Base-by-base conservation (phyloP, 2,329 filamentous ascomycete genomes). In the Colletotrichum nymphaeae region DNA sequence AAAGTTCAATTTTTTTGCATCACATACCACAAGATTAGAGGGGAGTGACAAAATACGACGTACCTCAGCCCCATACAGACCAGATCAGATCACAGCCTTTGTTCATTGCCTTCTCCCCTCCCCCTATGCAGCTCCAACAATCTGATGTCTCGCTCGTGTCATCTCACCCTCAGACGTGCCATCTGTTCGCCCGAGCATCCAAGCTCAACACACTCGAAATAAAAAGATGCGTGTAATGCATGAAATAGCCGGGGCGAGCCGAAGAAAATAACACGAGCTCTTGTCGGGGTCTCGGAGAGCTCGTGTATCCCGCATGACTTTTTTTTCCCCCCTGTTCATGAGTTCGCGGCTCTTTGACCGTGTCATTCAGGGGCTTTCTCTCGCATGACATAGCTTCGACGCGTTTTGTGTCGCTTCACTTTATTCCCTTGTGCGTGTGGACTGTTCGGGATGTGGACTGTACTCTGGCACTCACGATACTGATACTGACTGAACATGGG, bases 231-330 rank as follows among this genome's bases (percentile, higher is more conserved):
- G 37, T 58, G 14, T 56, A 22, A 58, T 63, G 71, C 67, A 71
- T 71, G 26, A 72, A 63, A 19, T 19, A 42, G 57, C 49, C 49
- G 69, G 37, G 11, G 37, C 28, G 56, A 24, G 22, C 66, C 53
- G 69, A 62, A 19, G 37, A 37, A 4, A 19, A 42, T 3, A 42
- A 37, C 1, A 62, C 24, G 11, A 14, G n/a, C n/a, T n/a, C n/a
- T n/a, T 60, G 52, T 67, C 63, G 69, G 69, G 22, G 63, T 73
- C 67, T 58, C 60, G 67, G 60, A 56, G 57, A 46, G 19, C 63
- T 65, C 53, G 24, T 46, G 30, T n/a, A 64, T 62, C 24, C 70
- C 70, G 71, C 49, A 64, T 46, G 42, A 35, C 14, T 14, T 55
- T 42, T 12, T 37, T 37, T 12, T 3, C 4, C 11, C 49, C 7